Conservation (phyloP, 1,139 yeast genomes). For the Yamadazyma mexicana region DNA sequence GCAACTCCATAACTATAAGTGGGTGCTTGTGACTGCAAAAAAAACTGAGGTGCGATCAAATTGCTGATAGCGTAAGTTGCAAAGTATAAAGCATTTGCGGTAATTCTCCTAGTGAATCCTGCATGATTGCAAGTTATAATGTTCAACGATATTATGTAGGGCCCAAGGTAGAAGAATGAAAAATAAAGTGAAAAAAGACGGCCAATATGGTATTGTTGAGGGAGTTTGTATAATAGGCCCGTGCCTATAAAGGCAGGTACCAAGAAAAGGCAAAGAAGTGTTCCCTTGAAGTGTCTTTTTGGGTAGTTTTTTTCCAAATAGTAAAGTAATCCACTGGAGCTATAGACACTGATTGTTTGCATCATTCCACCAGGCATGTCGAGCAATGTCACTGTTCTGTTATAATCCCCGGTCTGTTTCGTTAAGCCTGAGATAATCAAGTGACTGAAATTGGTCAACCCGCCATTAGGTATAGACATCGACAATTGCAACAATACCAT, state of each 20-base stretch:
- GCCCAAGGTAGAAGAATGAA: constrained; percentile 16
- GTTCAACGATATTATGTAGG: constrained; percentile 32
- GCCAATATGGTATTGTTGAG: constrained; percentile 7
- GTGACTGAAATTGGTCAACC: constrained; percentile 25
- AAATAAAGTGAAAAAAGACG: constrained; percentile 13
- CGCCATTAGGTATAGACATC: constrained; percentile 29
- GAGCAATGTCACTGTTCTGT: constrained; percentile 9
- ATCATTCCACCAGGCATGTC: constrained; percentile 12
- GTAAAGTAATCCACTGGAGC: too few species aligned
- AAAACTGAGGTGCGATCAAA: constrained; percentile 28
- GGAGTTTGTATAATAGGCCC: constrained; percentile 12
- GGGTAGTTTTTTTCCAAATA: constrained; percentile 12
- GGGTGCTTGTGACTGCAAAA: constrained; percentile 26
- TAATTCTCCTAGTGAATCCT: constrained; percentile 25
- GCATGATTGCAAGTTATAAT: constrained; percentile 25
- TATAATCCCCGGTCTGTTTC: constrained; percentile 13
- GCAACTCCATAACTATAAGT: constrained; percentile 25
- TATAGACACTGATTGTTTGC: constrained; percentile 13
- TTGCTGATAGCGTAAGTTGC: constrained; percentile 28
- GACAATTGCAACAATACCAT: constrained; percentile 19
- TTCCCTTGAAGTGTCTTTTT: constrained; percentile 12
- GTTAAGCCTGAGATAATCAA: constrained; percentile 27
- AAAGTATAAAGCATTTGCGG: constrained; percentile 25
- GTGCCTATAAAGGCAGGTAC: constrained; percentile 14
- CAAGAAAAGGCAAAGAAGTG: constrained; percentile 10